Percentiles rank a stretch among this genome's conserved stretches.
These are phyloP conservation scores for Phytomonas sp. DNA, from an alignment of 208 protist genomes.

Conservation along the genomic window DNA sequence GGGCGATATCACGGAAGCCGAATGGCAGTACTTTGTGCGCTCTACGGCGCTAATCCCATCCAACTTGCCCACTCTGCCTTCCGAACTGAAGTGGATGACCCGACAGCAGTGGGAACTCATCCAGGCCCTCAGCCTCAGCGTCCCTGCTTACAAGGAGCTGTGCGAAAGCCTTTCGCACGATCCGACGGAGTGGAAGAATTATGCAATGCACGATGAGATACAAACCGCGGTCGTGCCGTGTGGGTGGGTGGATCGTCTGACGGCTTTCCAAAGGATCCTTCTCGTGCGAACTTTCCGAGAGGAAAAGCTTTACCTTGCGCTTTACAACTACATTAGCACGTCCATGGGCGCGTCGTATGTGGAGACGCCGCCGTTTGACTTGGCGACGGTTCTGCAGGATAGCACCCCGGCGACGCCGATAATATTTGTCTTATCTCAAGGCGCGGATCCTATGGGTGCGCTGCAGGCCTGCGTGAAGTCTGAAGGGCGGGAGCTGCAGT, in stretches of 20 bases:
- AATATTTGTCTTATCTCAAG: constrained; percentile 96
- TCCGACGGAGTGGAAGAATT: constrained; percentile 48
- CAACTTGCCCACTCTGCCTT: constrained; percentile 48
- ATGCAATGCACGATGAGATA: constrained; percentile 52
- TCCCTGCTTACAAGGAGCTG: constrained; percentile 61
- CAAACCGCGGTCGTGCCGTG: constrained; percentile 43
- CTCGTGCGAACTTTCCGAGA: constrained; percentile 91
- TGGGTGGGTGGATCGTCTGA: constrained; percentile 49
- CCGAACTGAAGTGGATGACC: constrained; percentile 49
- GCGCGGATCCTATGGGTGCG: constrained; percentile 92
- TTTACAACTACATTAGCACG: constrained; percentile 83
- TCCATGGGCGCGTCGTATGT: constrained; percentile 90
- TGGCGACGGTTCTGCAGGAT: constrained; percentile 82
- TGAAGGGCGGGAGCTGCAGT: constrained; percentile 67
- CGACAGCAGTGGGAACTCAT: constrained; percentile 81
- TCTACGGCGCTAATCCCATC: constrained; percentile 78
- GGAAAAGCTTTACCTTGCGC: constrained; percentile 92
- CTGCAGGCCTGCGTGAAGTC: constrained; percentile 89
- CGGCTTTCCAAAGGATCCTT: constrained; percentile 90
- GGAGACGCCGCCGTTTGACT: constrained; percentile 91
- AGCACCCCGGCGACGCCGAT: constrained; percentile 85
- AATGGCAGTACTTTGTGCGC: constrained; percentile 91
- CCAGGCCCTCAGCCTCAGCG: constrained; percentile 70
- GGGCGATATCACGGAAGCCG: constrained; percentile 57
- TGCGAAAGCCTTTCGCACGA: constrained; percentile 37